Base-by-base conservation (phyloP, 2,329 filamentous ascomycete species). In the Sporothrix schenckii region DNA sequence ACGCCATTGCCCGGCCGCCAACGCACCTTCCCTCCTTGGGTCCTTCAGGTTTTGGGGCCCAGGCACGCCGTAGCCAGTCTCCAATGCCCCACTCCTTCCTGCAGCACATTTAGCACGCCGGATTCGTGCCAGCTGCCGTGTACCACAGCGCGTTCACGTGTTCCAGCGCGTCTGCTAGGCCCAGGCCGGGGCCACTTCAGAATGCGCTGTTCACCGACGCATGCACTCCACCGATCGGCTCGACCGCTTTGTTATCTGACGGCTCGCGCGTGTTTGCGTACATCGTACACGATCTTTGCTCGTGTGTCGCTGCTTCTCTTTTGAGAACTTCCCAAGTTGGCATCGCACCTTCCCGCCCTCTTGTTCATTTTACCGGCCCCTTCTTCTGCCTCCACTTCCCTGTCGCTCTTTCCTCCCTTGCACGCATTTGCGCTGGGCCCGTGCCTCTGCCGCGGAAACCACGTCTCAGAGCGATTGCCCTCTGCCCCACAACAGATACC, bases 111-210 rank as follows among this genome's bases (percentile, higher is more conserved):
- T 34, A 63, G 19, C 39, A 63, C 34, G 7, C 21, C 41, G 14
- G 30, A 41, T 60, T 60, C 34, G 56, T 44, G 34, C 56, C n/a
- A 14, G 34, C 39, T 44, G 58, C 27, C 58, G 58, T 61, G 58
- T 61, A 5, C 39, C 58, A 56, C 34, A 67, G 69, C 71, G 72
- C 74, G 72, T 74, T 72, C 74, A 74, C 73, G 74, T 75, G 74
- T 74, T 49, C 67, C 58, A 72, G 73, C 74, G 74, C 74, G 72
- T 72, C 67, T 47, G 16, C 39, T 49, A 49, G n/a, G 27, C 13
- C 53, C 14, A 52, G 49, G 52, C 16, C 65, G n/a, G 41, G 53
- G 41, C 13, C 52, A 41, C 39, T 21, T 34, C 21, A n/a, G 16
- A 49, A 41, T 16, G 53, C 41, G 39, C 47, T 53, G 41, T 68